These are phyloP conservation scores for Scopulariopsis brevicaulis DNA, from an alignment of 2,329 filamentous ascomycete genomes.

Conservation along the genomic window DNA sequence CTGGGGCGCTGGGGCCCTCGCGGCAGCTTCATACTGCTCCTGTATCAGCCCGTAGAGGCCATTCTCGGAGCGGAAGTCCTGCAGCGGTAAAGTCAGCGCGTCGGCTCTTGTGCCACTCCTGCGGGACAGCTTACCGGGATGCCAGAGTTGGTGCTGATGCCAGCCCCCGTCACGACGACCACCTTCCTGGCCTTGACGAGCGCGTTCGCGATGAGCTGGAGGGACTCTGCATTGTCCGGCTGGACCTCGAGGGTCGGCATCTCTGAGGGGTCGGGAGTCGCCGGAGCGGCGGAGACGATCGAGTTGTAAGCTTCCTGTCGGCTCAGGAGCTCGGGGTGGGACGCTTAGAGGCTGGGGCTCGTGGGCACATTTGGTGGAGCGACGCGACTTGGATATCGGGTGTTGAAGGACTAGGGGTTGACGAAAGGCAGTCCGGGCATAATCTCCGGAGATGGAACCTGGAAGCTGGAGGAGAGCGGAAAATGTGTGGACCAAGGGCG, in stretches of 20 bases:
- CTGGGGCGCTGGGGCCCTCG: conserved; percentile 11
- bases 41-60: conserved; percentile 64
- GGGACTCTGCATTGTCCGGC: conserved; percentile 34
- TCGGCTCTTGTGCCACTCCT: neutral
- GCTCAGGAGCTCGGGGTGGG: neutral
- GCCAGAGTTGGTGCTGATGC: conserved; percentile 66
- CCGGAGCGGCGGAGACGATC: neutral
- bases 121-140: conserved; percentile 43
- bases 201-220: conserved; percentile 55
- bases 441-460: neutral
- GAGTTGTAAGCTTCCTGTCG: neutral
- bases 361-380: neutral
- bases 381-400: neutral
- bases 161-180: conserved; percentile 61
- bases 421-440: neutral
- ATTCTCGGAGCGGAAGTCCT: conserved; percentile 65
- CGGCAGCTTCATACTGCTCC: conserved; percentile 48
- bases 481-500: neutral
- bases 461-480: neutral
- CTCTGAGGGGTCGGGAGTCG: neutral
- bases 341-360: neutral
- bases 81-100: neutral
- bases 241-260: conserved; percentile 51
- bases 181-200: conserved; percentile 56
- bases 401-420: neutral